These are phyloP conservation scores for Penicillium aurantiogriseum DNA, from an alignment of 2,329 filamentous ascomycete genomes.

Conservation along the genomic window DNA sequence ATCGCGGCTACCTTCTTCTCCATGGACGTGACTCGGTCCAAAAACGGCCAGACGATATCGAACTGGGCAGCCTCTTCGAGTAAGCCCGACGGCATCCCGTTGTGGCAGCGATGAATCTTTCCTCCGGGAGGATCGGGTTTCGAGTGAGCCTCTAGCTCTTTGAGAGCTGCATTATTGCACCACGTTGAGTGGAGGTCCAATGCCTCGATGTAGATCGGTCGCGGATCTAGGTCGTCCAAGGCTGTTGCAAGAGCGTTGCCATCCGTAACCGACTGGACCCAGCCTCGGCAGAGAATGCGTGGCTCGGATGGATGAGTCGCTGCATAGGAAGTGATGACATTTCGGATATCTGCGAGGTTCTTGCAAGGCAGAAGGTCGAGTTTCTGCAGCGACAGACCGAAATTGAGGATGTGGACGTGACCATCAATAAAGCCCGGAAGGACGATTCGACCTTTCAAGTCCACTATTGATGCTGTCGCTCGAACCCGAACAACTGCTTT, in stretches of 20 bases:
- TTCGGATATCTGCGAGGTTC: conserved; percentile 44
- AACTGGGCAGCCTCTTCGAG: conserved; percentile 48
- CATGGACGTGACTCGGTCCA: conserved; percentile 41
- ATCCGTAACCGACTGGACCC: conserved; percentile 50
- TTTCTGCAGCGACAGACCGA: conserved; percentile 48
- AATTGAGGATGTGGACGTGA: conserved; percentile 50
- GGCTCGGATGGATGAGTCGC: conserved; percentile 36
- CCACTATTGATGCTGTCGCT: conserved; percentile 20
- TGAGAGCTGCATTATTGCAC: conserved; percentile 50
- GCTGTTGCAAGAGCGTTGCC: conserved; percentile 43
- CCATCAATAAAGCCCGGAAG: conserved; percentile 51
- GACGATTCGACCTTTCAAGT: conserved; percentile 40
- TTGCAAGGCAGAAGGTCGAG: conserved; percentile 43
- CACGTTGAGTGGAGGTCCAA: conserved; percentile 52
- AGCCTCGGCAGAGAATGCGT: conserved; percentile 48
- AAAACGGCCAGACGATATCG: conserved; percentile 49
- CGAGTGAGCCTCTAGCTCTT: conserved; percentile 44
- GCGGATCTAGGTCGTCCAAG: conserved; percentile 48
- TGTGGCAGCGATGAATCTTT: conserved; percentile 44
- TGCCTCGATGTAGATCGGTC: conserved; percentile 51
- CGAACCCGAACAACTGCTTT: conserved; percentile 13
- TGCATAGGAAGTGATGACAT: conserved; percentile 41
- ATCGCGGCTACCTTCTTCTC: conserved; percentile 45
- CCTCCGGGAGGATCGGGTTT: conserved; percentile 47
- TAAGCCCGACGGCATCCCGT: conserved; percentile 45